These are phyloP conservation scores for Cladorrhinum samala DNA, from an alignment of 495 filamentous ascomycete genomes.

Conservation along the genomic window DNA sequence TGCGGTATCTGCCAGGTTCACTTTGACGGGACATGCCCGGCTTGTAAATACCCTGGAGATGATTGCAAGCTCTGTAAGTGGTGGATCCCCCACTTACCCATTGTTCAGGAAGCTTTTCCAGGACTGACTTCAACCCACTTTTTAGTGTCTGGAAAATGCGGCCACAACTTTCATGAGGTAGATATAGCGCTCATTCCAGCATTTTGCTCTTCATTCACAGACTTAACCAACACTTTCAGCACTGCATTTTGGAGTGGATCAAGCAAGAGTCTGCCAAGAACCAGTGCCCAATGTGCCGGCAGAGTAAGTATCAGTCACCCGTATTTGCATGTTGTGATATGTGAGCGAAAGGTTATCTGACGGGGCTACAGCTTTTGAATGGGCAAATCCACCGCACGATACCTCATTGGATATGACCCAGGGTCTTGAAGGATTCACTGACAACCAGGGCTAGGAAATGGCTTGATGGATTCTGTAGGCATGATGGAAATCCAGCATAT, in stretches of 20 bases:
- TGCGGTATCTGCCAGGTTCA: conserved; percentile 98
- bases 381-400: conserved; percentile 36
- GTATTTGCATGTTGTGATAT: neutral
- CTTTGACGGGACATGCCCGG: conserved; percentile 95
- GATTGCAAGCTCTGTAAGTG: conserved; percentile 82
- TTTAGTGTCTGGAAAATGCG: conserved; percentile 88
- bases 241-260: conserved; percentile 95
- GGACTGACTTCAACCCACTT: neutral
- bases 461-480: too few relatives aligned
- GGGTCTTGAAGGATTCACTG: conserved; percentile 2
- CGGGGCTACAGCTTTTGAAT: conserved; percentile 78
- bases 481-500: too few relatives aligned
- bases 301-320: conserved; percentile 57
- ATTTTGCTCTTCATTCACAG: too few relatives aligned
- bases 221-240: too few relatives aligned
- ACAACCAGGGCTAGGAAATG: too few relatives aligned
- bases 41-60: conserved; percentile 96
- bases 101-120: neutral
- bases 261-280: conserved; percentile 89
- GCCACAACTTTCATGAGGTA: conserved; percentile 97
- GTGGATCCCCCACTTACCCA: neutral
- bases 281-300: conserved; percentile 95
- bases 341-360: too few relatives aligned
- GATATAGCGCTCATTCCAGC: neutral
- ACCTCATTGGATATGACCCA: conserved; percentile 14